Percentiles rank a stretch among this genome's conserved stretches.
These are phyloP conservation scores for Tolypocladium capitatum DNA, from an alignment of 2,329 filamentous ascomycete species.

Conservation along the genomic window DNA sequence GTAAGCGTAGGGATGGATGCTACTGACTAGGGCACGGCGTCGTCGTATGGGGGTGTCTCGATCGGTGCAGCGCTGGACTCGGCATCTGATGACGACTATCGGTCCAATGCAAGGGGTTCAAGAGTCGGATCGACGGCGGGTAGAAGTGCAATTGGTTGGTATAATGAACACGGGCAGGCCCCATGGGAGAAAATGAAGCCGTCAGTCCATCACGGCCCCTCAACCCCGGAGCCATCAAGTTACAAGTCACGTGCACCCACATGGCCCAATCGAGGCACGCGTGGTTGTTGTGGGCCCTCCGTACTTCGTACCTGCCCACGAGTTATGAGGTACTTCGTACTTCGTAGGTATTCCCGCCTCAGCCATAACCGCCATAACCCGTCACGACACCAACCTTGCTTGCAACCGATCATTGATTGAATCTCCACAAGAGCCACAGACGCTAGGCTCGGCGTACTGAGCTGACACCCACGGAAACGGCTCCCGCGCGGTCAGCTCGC, in stretches of 20 bases:
- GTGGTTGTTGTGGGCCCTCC: not conserved
- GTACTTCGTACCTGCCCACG: too few species aligned
- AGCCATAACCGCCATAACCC: not conserved
- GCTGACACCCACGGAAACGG: not conserved
- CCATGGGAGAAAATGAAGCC: conserved; percentile 11
- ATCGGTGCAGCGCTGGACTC: conserved; percentile 1
- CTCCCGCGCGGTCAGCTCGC: not conserved
- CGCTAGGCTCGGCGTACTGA: not conserved
- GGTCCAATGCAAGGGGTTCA: conserved; percentile 1
- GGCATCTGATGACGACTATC: conserved; percentile 1
- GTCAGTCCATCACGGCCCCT: conserved; percentile 12
- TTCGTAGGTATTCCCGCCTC: not conserved
- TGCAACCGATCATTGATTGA: not conserved
- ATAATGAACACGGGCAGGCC: conserved; percentile 9
- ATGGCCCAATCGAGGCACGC: conserved; percentile 4
- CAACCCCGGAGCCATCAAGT: conserved; percentile 8
- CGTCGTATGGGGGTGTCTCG: conserved; percentile 2
- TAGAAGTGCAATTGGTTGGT: conserved; percentile 5
- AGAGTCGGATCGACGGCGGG: conserved; percentile 1
- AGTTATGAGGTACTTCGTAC: too few species aligned
- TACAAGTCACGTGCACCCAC: conserved; percentile 10
- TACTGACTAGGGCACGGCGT: conserved; percentile 6
- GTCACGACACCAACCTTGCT: not conserved
- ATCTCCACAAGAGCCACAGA: not conserved
- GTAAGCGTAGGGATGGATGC: conserved; percentile 5